Conservation (phyloP, 768 basidiomycete species). For the Imleria badia region DNA sequence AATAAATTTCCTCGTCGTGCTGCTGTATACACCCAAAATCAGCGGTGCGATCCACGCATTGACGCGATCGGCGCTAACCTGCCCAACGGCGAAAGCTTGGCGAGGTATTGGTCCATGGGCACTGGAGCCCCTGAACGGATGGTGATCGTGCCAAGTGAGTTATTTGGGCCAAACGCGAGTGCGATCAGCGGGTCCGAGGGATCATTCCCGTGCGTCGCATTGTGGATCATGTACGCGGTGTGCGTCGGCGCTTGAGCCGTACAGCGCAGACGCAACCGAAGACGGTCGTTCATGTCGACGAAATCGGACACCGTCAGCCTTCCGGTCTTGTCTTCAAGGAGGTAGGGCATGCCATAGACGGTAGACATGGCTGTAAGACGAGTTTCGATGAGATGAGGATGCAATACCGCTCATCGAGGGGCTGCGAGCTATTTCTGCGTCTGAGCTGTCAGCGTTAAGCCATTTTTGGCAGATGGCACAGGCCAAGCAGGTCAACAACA, state of each 20-base stretch:
- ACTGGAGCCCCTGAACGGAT: constrained; percentile 38
- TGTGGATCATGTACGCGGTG: constrained; percentile 54
- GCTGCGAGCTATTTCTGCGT: constrained; percentile 26
- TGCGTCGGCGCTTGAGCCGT: constrained; percentile 43
- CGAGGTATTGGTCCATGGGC: constrained; percentile 55
- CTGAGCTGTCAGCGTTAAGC: constrained; percentile 9
- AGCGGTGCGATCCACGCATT: background rate
- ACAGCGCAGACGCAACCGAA: constrained; percentile 49
- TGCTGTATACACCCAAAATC: constrained; percentile 31
- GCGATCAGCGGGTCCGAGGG: constrained; percentile 42
- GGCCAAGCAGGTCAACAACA: constrained; percentile 15
- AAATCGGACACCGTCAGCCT: constrained; percentile 54
- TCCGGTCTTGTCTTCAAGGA: constrained; percentile 66
- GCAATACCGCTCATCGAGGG: background rate
- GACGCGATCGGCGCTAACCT: constrained; percentile 37
- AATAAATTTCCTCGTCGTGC: constrained; percentile 49
- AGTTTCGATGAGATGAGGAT: background rate
- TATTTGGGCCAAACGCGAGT: constrained; percentile 50
- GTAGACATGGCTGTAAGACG: constrained; percentile 28
- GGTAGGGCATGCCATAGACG: constrained; percentile 55
- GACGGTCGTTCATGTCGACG: constrained; percentile 61
- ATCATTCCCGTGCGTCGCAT: constrained; percentile 30
- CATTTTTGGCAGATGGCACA: constrained; percentile 25
- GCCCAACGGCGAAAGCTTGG: constrained; percentile 37
- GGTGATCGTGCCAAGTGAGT: constrained; percentile 53